Conservation (phyloP, 2,329 filamentous ascomycete species). For the Nigrospora sphaerica region DNA sequence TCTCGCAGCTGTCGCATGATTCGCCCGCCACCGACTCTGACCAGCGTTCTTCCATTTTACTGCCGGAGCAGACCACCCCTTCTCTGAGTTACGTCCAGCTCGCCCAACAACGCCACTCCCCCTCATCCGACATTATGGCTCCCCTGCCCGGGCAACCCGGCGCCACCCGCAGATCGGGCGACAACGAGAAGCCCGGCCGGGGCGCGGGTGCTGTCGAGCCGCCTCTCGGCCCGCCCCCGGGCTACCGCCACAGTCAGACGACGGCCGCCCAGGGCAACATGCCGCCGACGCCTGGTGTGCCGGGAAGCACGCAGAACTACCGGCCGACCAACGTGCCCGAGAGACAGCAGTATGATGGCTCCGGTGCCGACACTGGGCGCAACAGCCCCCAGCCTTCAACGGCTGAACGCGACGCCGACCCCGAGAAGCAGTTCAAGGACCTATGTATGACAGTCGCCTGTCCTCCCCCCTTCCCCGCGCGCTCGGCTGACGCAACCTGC, state of each 20-base stretch:
- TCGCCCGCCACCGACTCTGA: slow-evolving; percentile 47
- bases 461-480: slow-evolving; percentile 30
- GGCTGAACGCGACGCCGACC: slow-evolving; percentile 31
- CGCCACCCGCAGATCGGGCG: slow-evolving; percentile 38
- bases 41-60: slow-evolving; percentile 29
- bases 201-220: slow-evolving; percentile 29
- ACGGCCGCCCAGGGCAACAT: slow-evolving; percentile 34
- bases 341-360: slow-evolving; percentile 36
- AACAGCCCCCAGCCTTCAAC: slow-evolving; percentile 49
- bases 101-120: slow-evolving; percentile 11
- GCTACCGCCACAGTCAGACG: slow-evolving; percentile 44
- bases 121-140: slow-evolving; percentile 35
- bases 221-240: slow-evolving; percentile 39
- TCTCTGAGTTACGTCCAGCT: slow-evolving; percentile 26
- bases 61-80: slow-evolving; percentile 36
- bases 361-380: slow-evolving; percentile 39
- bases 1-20: slow-evolving; percentile 57
- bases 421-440: slow-evolving; percentile 51
- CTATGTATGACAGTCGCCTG: slow-evolving; percentile 37
- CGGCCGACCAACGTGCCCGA: slow-evolving; percentile 30
- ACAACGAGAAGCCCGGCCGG: slow-evolving; percentile 39
- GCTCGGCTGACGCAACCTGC: slow-evolving; percentile 10
- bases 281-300: slow-evolving; percentile 29
- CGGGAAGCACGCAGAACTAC: slow-evolving; percentile 28
- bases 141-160: slow-evolving; percentile 36